Evolutionary conservation across 371 early-diverging fungal genomes (phyloP).

Genomic region (Mortierella sp.): DNA sequence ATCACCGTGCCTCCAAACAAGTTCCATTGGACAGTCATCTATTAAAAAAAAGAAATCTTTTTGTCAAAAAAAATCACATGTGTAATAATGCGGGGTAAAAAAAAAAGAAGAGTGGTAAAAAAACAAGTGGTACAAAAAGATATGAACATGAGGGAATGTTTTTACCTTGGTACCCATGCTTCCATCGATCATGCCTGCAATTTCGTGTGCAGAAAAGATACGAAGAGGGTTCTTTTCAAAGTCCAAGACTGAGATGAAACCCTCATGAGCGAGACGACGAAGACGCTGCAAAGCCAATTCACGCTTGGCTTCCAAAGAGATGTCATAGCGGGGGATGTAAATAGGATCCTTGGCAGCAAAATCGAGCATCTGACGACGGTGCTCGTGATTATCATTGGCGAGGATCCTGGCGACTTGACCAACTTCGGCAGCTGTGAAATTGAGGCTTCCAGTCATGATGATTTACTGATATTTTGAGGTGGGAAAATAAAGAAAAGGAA

Average conservation of each 20-base stretch:
- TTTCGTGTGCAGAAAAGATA: constrained; percentile 79
- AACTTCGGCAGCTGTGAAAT: constrained; percentile 50
- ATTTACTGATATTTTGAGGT: no score
- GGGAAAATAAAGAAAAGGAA: neutral
- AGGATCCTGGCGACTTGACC: constrained; percentile 59
- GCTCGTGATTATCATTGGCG: constrained; percentile 73
- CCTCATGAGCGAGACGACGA: constrained; percentile 65
- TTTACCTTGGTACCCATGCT: constrained; percentile 77
- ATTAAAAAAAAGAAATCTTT: constrained; percentile 6
- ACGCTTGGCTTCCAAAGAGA: constrained; percentile 67
- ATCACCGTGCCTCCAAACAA: constrained; percentile 76
- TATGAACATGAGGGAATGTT: neutral
- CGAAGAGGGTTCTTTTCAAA: constrained; percentile 82
- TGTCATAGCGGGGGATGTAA: constrained; percentile 73
- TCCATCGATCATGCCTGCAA: constrained; percentile 79
- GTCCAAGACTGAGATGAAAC: constrained; percentile 76
- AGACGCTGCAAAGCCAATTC: constrained; percentile 77
- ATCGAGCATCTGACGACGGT: constrained; percentile 64
- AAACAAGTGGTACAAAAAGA: no score
- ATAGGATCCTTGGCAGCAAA: constrained; percentile 68
- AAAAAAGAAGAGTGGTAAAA: no score
- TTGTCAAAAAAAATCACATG: no score
- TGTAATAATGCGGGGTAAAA: no score
- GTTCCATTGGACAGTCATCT: constrained; percentile 66
- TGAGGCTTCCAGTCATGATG: constrained; percentile 28